These are phyloP conservation scores for Gautieria morchelliformis DNA, from an alignment of 768 basidiomycete genomes.

Conservation along the genomic window DNA sequence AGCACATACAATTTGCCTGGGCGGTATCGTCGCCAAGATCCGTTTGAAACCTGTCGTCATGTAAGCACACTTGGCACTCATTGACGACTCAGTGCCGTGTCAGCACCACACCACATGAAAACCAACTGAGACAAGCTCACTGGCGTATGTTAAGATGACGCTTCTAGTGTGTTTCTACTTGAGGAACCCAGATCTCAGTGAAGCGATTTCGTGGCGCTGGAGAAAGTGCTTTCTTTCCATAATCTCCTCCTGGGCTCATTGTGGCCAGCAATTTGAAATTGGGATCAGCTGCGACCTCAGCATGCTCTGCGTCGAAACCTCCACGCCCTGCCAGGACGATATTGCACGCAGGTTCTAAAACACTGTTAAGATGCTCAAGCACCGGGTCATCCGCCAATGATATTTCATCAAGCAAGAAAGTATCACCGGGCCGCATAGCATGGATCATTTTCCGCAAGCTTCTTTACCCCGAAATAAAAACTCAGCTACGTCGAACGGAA, in stretches of 20 bases:
- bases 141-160: no score
- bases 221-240: slow-evolving; percentile 97
- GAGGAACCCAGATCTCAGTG: slow-evolving; percentile 98
- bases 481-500: slow-evolving; percentile 85
- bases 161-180: no score
- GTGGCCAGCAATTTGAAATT: slow-evolving; percentile 89
- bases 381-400: slow-evolving; percentile 98
- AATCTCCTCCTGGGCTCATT: slow-evolving; percentile 99
- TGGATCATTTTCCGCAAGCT: slow-evolving; percentile 68
- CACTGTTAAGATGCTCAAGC: slow-evolving; percentile 92
- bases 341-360: slow-evolving; percentile 82
- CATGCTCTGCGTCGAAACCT: slow-evolving; percentile 58
- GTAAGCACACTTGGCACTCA: no score
- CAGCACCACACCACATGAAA: no score
- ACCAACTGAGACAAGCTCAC: no score
- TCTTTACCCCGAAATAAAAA: slow-evolving; percentile 80
- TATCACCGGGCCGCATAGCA: slow-evolving; percentile 77
- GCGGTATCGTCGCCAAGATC: no score
- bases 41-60: no score
- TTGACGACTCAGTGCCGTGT: no score
- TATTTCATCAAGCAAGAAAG: slow-evolving; percentile 92
- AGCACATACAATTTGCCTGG: no score
- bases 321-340: slow-evolving; percentile 91
- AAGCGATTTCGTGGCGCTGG: slow-evolving; percentile 95
- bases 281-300: slow-evolving; percentile 52